Conservation (phyloP, 2,329 filamentous ascomycete species). For the Hymenoscyphus linearis region DNA sequence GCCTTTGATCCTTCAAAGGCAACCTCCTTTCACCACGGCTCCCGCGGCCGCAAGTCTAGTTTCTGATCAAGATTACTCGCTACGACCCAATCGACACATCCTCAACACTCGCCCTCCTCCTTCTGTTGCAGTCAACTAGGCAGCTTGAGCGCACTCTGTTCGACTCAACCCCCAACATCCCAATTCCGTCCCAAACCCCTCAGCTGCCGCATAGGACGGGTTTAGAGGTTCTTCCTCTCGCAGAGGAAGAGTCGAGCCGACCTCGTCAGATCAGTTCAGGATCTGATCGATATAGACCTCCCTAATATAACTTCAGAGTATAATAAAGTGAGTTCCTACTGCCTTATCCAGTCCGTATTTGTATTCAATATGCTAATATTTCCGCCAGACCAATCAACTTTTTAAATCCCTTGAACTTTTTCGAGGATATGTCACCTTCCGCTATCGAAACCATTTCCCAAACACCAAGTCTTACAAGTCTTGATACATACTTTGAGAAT, state of each 20-base stretch:
- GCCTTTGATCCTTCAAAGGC: conserved; percentile 69
- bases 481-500: conserved; percentile 28
- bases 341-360: conserved; percentile 1
- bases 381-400: conserved; percentile 1
- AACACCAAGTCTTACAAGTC: conserved; percentile 29
- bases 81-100: conserved; percentile 59
- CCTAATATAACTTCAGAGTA: conserved; percentile 59
- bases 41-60: conserved; percentile 54
- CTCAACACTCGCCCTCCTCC: conserved; percentile 62
- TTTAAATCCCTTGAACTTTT: conserved; percentile 17
- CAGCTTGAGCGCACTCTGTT: conserved; percentile 46
- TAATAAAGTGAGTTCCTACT: conserved; percentile 16
- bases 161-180: conserved; percentile 44
- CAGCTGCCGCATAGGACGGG: conserved; percentile 99
- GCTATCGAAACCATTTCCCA: conserved; percentile 49
- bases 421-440: conserved; percentile 61
- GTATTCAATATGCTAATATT: neutral
- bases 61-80: conserved; percentile 66
- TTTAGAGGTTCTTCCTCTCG: conserved; percentile 98
- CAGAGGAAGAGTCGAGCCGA: conserved; percentile 99
- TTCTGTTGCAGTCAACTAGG: conserved; percentile 43
- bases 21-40: conserved; percentile 52
- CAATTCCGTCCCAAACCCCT: conserved; percentile 55
- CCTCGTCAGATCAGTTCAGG: conserved; percentile 87
- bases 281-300: conserved; percentile 91